Conservation (phyloP, 164 flowering plant genomes). For the Stephania cephalantha region DNA sequence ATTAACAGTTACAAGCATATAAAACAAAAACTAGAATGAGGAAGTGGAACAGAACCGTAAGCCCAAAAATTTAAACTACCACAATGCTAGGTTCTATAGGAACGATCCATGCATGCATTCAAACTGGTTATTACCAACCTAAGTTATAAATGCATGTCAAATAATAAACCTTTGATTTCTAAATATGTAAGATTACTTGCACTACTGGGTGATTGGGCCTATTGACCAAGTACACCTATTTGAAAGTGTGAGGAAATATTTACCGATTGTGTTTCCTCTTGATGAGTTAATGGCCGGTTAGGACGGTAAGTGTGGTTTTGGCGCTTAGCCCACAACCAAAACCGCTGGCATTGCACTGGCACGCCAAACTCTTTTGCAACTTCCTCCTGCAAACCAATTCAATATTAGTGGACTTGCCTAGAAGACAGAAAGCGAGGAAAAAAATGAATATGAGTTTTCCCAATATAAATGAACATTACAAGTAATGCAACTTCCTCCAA, state of each 20-base stretch:
- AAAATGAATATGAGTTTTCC: not conserved
- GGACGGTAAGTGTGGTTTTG: slow-evolving; percentile 96
- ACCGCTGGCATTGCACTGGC: slow-evolving; percentile 82
- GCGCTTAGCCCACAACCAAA: slow-evolving; percentile 95
- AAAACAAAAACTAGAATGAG: not conserved
- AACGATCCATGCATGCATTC: not conserved
- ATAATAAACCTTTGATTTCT: too few relatives aligned
- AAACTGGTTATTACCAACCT: not conserved
- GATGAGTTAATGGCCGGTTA: slow-evolving; percentile 70
- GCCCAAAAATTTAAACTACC: not conserved
- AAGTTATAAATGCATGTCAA: not conserved
- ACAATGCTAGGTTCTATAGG: not conserved
- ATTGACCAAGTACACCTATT: too few relatives aligned
- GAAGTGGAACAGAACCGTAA: not conserved
- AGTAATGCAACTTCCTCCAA: not conserved
- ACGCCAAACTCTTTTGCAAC: slow-evolving; percentile 88
- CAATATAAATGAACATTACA: not conserved
- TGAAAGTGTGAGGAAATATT: slow-evolving; percentile 6
- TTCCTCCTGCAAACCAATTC: slow-evolving; percentile 57
- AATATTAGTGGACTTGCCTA: slow-evolving; percentile 7
- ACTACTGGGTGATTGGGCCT: too few relatives aligned
- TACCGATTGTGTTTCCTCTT: slow-evolving; percentile 84
- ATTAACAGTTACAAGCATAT: not conserved
- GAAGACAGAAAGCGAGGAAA: not conserved
- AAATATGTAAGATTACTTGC: too few relatives aligned